Evolutionary conservation across 2,329 filamentous ascomycete genomes (phyloP).

Genomic region (Dothideomycetidae sp.): DNA sequence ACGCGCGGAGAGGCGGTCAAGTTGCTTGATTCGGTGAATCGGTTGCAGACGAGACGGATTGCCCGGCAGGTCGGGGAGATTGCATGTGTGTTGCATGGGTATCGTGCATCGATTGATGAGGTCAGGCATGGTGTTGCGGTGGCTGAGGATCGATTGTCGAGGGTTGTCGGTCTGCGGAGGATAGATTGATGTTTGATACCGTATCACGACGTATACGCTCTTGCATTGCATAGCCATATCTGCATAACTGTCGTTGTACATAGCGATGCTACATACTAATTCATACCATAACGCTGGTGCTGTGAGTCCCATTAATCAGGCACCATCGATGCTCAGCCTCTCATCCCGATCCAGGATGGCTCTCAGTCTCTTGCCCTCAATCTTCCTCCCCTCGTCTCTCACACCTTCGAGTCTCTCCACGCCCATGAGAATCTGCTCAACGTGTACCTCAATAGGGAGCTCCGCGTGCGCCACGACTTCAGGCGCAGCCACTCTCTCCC

Average conservation of each 20-base stretch:
- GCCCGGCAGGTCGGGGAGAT: conserved; percentile 23
- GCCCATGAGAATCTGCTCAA: conserved; percentile 58
- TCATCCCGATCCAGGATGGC: too few species aligned
- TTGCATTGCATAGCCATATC: too few species aligned
- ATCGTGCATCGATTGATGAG: conserved; percentile 15
- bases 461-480: conserved; percentile 40
- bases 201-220: background rate
- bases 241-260: too few species aligned
- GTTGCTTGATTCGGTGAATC: conserved; percentile 23
- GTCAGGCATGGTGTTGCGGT: conserved; percentile 16
- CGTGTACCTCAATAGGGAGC: conserved; percentile 53
- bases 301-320: too few species aligned
- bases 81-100: conserved; percentile 19
- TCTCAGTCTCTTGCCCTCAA: conserved; percentile 15
- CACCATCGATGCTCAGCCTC: too few species aligned
- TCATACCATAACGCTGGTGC: too few species aligned
- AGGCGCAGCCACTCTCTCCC: conserved; percentile 55
- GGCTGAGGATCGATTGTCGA: conserved; percentile 19
- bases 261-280: too few species aligned
- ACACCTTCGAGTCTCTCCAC: conserved; percentile 57
- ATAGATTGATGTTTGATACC: conserved; percentile 15
- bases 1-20: conserved; percentile 23
- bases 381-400: conserved; percentile 34
- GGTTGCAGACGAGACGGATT: conserved; percentile 27
- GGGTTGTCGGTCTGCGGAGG: conserved; percentile 21